Conservation (phyloP, 208 protist species). For the Acanthamoeba healyi region DNA sequence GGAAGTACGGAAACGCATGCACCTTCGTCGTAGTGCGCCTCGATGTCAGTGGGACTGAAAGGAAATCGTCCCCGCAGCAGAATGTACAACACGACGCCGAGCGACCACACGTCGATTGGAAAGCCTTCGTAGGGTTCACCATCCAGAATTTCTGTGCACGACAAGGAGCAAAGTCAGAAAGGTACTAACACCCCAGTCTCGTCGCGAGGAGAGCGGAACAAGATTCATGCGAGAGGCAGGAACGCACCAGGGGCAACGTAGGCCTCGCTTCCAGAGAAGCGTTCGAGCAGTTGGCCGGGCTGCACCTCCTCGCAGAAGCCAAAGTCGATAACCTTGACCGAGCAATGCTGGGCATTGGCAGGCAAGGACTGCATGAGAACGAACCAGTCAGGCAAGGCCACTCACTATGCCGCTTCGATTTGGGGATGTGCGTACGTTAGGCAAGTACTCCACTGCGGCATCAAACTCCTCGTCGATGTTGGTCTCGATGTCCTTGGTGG, state of each 20-base stretch:
- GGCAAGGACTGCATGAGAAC: constrained; percentile 34
- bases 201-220: no score
- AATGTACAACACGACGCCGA: constrained; percentile 64
- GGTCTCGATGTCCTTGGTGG: neutral
- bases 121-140: constrained; percentile 44
- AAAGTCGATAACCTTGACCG: constrained; percentile 62
- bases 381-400: no score
- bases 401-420: no score
- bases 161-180: neutral
- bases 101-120: constrained; percentile 40
- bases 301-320: constrained; percentile 51
- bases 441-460: neutral
- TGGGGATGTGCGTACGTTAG: neutral
- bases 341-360: constrained; percentile 6
- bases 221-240: no score
- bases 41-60: constrained; percentile 50
- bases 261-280: constrained; percentile 44
- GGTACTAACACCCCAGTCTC: no score
- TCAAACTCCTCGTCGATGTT: constrained; percentile 20
- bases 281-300: constrained; percentile 47
- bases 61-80: constrained; percentile 33
- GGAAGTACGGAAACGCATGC: neutral
- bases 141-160: constrained; percentile 36
- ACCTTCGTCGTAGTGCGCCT: constrained; percentile 42
- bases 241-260: constrained; percentile 63